phyloP scores from a whole-genome alignment of 176 grass and related monocot species.

The Aegilops umbellulata region DNA sequence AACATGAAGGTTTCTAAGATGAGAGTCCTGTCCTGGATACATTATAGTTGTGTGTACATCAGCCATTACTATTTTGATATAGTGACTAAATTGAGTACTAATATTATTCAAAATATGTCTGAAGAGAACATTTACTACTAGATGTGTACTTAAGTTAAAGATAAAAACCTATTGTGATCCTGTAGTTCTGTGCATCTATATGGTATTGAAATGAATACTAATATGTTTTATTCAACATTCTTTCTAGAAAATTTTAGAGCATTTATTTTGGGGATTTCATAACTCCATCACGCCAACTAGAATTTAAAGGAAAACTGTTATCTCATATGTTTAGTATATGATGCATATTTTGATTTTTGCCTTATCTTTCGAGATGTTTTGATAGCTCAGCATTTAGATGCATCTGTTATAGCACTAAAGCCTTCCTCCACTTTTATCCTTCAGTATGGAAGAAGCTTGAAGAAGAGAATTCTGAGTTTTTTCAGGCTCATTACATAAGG shows the following conservation, averaged over 20 bases:
- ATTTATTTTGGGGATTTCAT: neutral
- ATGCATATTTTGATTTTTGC: neutral
- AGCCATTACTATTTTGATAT: neutral
- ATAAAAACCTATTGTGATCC: neutral
- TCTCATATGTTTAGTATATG: neutral
- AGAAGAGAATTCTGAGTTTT: conserved; percentile 85
- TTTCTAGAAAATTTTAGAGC: neutral
- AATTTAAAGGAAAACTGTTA: neutral
- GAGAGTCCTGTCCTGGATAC: neutral
- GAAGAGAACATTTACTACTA: neutral
- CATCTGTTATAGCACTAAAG: conserved; percentile 1
- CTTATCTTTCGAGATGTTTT: neutral
- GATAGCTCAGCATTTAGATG: neutral
- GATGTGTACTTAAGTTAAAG: neutral
- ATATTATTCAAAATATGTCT: neutral
- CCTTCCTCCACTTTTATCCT: neutral
- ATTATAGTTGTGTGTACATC: neutral
- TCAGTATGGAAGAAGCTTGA: conserved; percentile 94
- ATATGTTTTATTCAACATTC: neutral
- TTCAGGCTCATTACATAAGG: conserved; percentile 79
- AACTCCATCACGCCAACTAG: neutral
- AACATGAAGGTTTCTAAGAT: neutral
- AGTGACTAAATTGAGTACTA: neutral
- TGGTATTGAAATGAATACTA: neutral
- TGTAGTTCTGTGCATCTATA: neutral